These are phyloP conservation scores for Monsonia emarginata DNA, from an alignment of 441 rosid species.

Conservation along the genomic window DNA sequence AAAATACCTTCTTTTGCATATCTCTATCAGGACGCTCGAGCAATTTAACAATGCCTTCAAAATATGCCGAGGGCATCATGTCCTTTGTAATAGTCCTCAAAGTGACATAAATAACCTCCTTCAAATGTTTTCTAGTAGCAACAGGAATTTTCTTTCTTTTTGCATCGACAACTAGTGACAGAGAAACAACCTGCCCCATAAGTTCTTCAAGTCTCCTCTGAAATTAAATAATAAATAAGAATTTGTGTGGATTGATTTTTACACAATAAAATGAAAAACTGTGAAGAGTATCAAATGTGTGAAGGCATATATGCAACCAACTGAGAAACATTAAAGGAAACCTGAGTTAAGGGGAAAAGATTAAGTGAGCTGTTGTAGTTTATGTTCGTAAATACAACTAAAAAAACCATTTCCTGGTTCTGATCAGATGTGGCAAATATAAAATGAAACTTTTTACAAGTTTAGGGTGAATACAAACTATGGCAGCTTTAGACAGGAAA, in stretches of 20 bases:
- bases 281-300: neutral
- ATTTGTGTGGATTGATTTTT: neutral
- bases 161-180: constrained; percentile 41
- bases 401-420: neutral
- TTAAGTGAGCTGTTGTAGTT: neutral
- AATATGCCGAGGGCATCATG: constrained; percentile 67
- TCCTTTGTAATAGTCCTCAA: constrained; percentile 45
- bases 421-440: neutral
- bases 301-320: neutral
- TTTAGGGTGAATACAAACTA: too few species aligned
- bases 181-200: constrained; percentile 57
- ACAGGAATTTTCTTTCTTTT: constrained; percentile 39
- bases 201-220: constrained; percentile 66
- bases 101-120: constrained; percentile 42
- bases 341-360: neutral
- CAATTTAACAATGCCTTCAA: constrained; percentile 57
- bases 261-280: constrained; percentile 5
- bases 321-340: too few species aligned
- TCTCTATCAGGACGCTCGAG: constrained; percentile 46
- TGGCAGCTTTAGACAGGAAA: neutral
- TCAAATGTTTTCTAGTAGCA: constrained; percentile 46
- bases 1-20: constrained; percentile 67
- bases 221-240: constrained; percentile 11
- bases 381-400: neutral
- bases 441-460: neutral